These are phyloP conservation scores for Leccinum pseudoinsigne DNA, from an alignment of 1,284 basidiomycete species.

Conservation along the genomic window DNA sequence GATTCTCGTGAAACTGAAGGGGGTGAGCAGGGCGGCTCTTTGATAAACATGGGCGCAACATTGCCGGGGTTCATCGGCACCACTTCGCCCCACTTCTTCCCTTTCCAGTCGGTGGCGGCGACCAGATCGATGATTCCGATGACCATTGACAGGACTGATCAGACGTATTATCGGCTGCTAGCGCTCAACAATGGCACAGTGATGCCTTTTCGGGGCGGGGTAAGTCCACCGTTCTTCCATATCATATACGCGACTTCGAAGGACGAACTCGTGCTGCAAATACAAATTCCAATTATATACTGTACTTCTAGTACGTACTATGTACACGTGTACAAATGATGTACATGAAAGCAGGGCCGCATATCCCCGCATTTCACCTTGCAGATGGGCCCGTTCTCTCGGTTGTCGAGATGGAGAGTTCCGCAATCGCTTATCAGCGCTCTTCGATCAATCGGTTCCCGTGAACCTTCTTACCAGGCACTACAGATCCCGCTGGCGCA, in stretches of 20 bases:
- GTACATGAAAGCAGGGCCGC: no score
- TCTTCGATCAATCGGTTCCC: no score
- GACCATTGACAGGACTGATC: background rate
- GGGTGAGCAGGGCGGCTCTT: background rate
- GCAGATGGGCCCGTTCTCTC: no score
- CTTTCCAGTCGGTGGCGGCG: background rate
- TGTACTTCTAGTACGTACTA: no score
- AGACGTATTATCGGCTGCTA: background rate
- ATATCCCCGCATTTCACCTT: no score
- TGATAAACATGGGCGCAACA: background rate
- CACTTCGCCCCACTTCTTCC: background rate
- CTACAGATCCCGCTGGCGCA: background rate
- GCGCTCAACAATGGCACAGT: background rate
- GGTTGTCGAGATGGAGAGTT: no score
- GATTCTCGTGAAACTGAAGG: background rate
- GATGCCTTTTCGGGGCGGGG: background rate
- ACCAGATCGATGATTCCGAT: background rate
- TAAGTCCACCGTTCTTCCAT: background rate
- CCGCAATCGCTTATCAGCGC: no score
- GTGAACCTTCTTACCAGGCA: no score
- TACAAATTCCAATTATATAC: no score
- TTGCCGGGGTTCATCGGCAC: background rate
- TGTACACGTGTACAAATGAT: no score
- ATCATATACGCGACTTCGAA: background rate
- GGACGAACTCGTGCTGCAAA: no score